Conservation (phyloP, 768 basidiomycete genomes). For the Dioszegia hungarica region DNA sequence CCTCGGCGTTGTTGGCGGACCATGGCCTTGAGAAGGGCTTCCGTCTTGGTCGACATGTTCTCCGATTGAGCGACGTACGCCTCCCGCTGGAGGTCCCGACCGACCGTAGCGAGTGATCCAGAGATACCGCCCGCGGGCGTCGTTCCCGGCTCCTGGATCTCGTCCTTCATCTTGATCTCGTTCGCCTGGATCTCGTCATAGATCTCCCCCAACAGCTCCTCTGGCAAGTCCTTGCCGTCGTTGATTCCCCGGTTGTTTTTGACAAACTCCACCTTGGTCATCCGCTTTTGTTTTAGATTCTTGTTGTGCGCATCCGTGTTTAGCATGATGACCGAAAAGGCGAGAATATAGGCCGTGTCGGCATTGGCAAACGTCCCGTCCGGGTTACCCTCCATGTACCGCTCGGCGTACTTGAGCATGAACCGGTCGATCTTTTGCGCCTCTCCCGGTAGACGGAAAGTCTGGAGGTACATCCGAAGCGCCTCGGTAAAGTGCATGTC, state of each 20-base stretch:
- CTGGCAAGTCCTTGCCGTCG: conserved; percentile 78
- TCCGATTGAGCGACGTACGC: conserved; percentile 92
- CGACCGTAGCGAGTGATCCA: conserved; percentile 77
- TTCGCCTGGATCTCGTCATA: conserved; percentile 87
- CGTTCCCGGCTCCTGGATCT: conserved; percentile 55
- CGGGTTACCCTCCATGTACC: conserved; percentile 84
- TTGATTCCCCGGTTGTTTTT: conserved; percentile 97
- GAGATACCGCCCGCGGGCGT: conserved; percentile 62
- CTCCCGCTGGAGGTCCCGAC: conserved; percentile 89
- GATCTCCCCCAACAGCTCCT: conserved; percentile 70
- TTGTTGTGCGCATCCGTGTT: conserved; percentile 97
- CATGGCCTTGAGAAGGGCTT: conserved; percentile 90
- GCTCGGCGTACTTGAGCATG: conserved; percentile 98
- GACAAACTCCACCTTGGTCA: conserved; percentile 86
- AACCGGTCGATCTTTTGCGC: conserved; percentile 97
- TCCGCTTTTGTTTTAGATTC: conserved; percentile 78
- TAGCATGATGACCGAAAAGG: conserved; percentile 90
- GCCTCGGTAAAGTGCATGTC: conserved; percentile 81
- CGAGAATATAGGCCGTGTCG: conserved; percentile 89
- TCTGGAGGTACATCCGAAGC: conserved; percentile 80
- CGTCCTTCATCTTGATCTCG: conserved; percentile 99
- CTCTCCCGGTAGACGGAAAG: conserved; percentile 95
- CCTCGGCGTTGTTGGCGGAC: conserved; percentile 81
- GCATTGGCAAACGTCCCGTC: conserved; percentile 88
- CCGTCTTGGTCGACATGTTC: conserved; percentile 94